Percentiles rank a stretch among this genome's conserved stretches.
Evolutionary conservation across 1,284 basidiomycete species (phyloP).

Genomic region (Termitomyces sp.): DNA sequence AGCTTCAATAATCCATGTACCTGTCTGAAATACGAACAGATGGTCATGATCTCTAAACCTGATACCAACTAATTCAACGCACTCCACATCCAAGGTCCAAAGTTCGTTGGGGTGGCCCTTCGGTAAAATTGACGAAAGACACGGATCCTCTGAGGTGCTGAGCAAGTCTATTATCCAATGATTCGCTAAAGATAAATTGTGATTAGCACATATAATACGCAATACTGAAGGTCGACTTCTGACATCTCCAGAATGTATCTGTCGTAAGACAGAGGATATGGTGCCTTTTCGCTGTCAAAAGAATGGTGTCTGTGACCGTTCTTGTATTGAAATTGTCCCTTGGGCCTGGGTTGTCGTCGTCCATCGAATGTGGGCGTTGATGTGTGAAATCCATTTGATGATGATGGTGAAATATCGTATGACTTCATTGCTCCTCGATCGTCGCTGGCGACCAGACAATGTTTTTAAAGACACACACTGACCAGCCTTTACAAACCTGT

Average conservation of each 20-base stretch:
- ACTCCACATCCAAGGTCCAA: slow-evolving; percentile 73
- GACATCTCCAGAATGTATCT: slow-evolving; percentile 60
- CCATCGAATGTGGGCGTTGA: slow-evolving; percentile 24
- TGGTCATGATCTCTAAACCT: neutral
- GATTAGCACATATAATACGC: slow-evolving; percentile 8
- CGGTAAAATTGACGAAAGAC: slow-evolving; percentile 50
- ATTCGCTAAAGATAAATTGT: slow-evolving; percentile 36
- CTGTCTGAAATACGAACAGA: slow-evolving; percentile 38
- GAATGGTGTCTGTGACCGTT: slow-evolving; percentile 60
- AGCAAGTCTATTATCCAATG: slow-evolving; percentile 51
- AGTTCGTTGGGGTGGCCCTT: slow-evolving; percentile 39
- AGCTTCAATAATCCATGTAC: slow-evolving; percentile 67
- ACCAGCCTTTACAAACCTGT: neutral
- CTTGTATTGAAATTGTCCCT: slow-evolving; percentile 50
- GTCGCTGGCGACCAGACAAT: neutral
- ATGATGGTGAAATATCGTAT: slow-evolving; percentile 12
- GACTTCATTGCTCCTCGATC: slow-evolving; percentile 9
- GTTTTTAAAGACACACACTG: neutral
- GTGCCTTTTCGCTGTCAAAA: slow-evolving; percentile 67
- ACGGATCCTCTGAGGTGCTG: slow-evolving; percentile 44
- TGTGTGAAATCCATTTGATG: slow-evolving; percentile 8
- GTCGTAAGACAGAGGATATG: slow-evolving; percentile 69
- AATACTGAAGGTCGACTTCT: slow-evolving; percentile 23
- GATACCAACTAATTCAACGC: slow-evolving; percentile 22
- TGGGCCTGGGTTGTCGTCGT: slow-evolving; percentile 34